Evolutionary conservation across 1,284 basidiomycete genomes (phyloP), one percentile per base, ranked within the genome.

Genomic region (Rhodotorula sp.): DNA sequence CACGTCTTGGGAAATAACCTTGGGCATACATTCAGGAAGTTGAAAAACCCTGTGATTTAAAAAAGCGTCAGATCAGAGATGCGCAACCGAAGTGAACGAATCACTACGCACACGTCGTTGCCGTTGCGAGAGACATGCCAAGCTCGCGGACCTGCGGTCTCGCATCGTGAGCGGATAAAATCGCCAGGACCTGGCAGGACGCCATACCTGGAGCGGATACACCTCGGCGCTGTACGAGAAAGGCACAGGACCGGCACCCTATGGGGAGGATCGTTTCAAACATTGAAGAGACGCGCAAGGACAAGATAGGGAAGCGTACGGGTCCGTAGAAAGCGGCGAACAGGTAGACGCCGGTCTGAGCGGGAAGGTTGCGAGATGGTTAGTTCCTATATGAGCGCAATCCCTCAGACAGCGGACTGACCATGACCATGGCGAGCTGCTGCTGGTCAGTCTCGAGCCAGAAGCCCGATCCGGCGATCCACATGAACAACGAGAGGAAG

Each of bases 91-190:
- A 34, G 34, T 34, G 34, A 34, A 34, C 34, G 34, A 3, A 5
- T 34, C 34, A 34, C 34, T 34, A 34, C 34, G 34, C 34, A 34
- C 34, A 34, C 2, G 34, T 34, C 34, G 34, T 34, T 34, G 34
- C 34, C 5, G 34, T 34, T 0, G 77, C 87, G 83, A 85, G 88
- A 23, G 77, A 61, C 85, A 85, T 85, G 12, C 84, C 85, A 56
- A 83, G 79, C 75, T 87, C 85, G 62, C 85, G 81, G 49, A 84
- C 81, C 10, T 34, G 34, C 34, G 34, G 34, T 3, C 34, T 34
- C 34, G 34, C 34, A 34, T 34, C 5, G 34, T 34, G 5, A 34
- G 34, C 34, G 34, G 34, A 34, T 34, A 5, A 34, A 34, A 34
- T n/a, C 34, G 34, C 34, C 2, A 34, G 34, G 5, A 34, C 34